These are phyloP conservation scores for Crotalaria pallida DNA, from an alignment of 306 rosid species.

Conservation along the genomic window DNA sequence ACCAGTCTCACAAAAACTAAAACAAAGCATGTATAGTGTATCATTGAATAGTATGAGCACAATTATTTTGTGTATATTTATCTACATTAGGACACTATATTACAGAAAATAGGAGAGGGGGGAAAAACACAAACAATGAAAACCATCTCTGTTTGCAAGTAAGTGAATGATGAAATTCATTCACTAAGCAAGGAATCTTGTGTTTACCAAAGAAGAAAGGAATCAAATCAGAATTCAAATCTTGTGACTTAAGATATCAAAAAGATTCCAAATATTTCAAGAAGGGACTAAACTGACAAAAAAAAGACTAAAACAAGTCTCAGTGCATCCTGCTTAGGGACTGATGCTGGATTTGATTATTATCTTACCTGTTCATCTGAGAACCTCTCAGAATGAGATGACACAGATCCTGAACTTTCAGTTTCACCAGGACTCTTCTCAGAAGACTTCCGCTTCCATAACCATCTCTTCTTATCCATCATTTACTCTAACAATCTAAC, in stretches of 20 bases:
- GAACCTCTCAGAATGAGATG: conserved; percentile 71
- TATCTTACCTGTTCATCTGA: conserved; percentile 74
- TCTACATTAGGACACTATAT: not conserved
- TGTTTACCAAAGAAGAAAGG: not conserved
- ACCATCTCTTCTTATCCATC: conserved; percentile 82
- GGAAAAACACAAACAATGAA: not conserved
- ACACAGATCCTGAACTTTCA: conserved; percentile 77
- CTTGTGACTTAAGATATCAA: not conserved
- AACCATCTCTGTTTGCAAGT: not conserved
- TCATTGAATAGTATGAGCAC: not conserved
- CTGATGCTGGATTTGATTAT: not conserved
- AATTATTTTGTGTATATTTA: not conserved
- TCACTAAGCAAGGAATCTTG: conserved; percentile 9
- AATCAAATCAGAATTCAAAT: conserved; percentile 5
- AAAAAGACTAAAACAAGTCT: not conserved
- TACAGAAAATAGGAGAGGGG: not conserved
- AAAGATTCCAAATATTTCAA: not conserved
- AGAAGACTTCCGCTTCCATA: conserved; percentile 76
- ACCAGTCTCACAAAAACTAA: not conserved
- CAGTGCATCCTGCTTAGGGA: not conserved
- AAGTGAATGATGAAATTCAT: not conserved
- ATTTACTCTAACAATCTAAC: conserved; percentile 26
- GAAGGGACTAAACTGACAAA: not conserved
- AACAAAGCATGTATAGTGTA: not conserved
- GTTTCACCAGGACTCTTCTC: conserved; percentile 73